These are phyloP conservation scores for Glycine latifolia DNA, from an alignment of 306 rosid genomes.

Conservation along the genomic window DNA sequence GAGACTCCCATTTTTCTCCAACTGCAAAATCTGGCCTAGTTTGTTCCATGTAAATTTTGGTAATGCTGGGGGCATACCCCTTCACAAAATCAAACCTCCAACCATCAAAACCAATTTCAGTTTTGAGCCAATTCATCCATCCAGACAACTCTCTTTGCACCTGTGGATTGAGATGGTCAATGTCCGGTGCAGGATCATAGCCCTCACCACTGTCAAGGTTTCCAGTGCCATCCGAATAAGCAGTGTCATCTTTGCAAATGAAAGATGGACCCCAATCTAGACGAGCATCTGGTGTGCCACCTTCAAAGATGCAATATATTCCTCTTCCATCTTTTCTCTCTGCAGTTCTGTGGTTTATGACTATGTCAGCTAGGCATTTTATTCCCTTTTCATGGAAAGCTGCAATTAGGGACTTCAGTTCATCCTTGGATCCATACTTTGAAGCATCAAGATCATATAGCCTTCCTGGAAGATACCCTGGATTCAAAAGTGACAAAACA, in stretches of 20 bases:
- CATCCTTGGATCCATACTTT: conserved; percentile 65
- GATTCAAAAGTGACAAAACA: neutral
- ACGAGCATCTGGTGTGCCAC: conserved; percentile 70
- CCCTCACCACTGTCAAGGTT: conserved; percentile 64
- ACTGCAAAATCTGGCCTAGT: conserved; percentile 80
- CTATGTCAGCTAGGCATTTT: conserved; percentile 75
- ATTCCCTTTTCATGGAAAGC: conserved; percentile 61
- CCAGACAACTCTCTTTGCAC: conserved; percentile 74
- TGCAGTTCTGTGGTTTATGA: conserved; percentile 88
- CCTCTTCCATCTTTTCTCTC: conserved; percentile 73
- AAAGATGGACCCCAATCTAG: conserved; percentile 83
- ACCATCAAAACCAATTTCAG: conserved; percentile 74
- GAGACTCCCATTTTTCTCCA: conserved; percentile 71
- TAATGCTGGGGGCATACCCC: conserved; percentile 69
- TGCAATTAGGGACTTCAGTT: conserved; percentile 62
- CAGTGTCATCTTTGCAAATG: conserved; percentile 75
- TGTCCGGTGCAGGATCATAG: conserved; percentile 61
- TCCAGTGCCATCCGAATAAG: conserved; percentile 80
- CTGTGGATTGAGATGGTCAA: conserved; percentile 79
- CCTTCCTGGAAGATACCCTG: conserved; percentile 88
- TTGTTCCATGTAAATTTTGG: conserved; percentile 62
- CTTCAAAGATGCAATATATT: conserved; percentile 76
- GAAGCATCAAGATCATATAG: conserved; percentile 87
- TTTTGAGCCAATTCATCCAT: conserved; percentile 84
- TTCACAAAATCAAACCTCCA: conserved; percentile 81